Evolutionary conservation across 805 yeast genomes (phyloP).

Genomic region (Starmera quercuum): DNA sequence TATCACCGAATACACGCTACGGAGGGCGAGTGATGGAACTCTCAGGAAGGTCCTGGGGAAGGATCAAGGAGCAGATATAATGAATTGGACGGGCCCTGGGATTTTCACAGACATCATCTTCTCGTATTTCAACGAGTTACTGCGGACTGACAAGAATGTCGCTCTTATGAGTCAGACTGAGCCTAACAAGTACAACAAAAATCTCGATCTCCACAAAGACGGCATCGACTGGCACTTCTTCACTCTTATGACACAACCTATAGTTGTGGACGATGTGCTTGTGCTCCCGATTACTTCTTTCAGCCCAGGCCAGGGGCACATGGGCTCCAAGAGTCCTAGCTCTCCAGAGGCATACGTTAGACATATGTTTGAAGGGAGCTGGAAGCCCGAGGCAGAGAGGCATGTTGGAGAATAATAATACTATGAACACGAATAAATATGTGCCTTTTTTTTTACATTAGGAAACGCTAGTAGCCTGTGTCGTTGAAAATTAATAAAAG

Average conservation of each 20-base stretch:
- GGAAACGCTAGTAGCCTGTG: no score
- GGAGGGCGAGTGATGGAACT: slow-evolving; percentile 38
- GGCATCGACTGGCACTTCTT: slow-evolving; percentile 56
- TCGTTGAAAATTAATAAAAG: background rate
- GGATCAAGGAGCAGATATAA: slow-evolving; percentile 67
- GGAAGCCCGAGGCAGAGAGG: slow-evolving; percentile 36
- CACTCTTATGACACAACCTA: slow-evolving; percentile 49
- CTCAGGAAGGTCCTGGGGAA: slow-evolving; percentile 44
- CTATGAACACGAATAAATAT: no score
- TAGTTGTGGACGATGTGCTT: slow-evolving; percentile 57
- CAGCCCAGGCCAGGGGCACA: slow-evolving; percentile 62
- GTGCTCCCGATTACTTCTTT: slow-evolving; percentile 66
- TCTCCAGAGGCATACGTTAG: slow-evolving; percentile 50
- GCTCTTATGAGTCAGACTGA: slow-evolving; percentile 11
- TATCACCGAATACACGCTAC: slow-evolving; percentile 69
- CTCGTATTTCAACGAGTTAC: slow-evolving; percentile 64
- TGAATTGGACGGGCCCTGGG: slow-evolving; percentile 97
- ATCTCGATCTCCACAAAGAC: slow-evolving; percentile 19
- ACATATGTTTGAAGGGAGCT: slow-evolving; percentile 58
- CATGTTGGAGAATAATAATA: background rate
- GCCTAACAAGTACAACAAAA: slow-evolving; percentile 19
- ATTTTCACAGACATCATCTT: slow-evolving; percentile 86
- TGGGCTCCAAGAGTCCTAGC: slow-evolving; percentile 43
- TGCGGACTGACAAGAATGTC: slow-evolving; percentile 9
- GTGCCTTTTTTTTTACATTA: no score